Base-by-base conservation (phyloP, 2,329 filamentous ascomycete genomes). In the Aureobasidium lini region DNA sequence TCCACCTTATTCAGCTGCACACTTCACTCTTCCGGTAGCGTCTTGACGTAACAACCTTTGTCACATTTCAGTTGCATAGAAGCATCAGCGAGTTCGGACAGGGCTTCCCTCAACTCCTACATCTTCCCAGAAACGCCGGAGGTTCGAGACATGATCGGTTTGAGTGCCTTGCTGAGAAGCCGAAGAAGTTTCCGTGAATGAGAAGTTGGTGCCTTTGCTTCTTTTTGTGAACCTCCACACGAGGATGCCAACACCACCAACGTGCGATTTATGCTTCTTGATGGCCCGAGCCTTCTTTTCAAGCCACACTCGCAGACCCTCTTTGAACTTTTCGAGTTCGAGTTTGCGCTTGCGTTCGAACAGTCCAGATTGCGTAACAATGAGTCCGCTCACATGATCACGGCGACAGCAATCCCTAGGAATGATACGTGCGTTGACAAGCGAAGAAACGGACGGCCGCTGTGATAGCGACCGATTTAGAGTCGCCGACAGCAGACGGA, bases 311-410 rank as follows among this genome's bases (percentile, higher is more conserved):
- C 85, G 74, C 62, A 90, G 71, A 15, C 79, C 79, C 66, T 89
- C 86, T 68, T 88, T 89, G 44, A 89, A 76, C 61, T 78, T 77
- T 73, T 89, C 85, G 64, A 81, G 80, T 73, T 89, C 86, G 15
- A 89, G 77, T 11, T 80, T 81, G 59, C 82, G 77, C 66, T 82
- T 82, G 63, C 79, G 78, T 31, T 83, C 84, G n/a, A 88, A 81
- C 1, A 87, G 75, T 66, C 64, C 65, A 36, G 61, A 60, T 16
- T 36, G 29, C 10, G 37, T 11, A 68, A 68, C 72, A 15, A 74
- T 61, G 60, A 70, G 64, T 48, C 70, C 71, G 61, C 69, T 68
- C 49, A 66, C 53, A 57, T 69, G 57, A 64, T 71, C 64, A 57
- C 66, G 60, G 62, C 65, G 63, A 62, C 69, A 81, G 66, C 84